Evolutionary conservation across 1,139 yeast species (phyloP).

Genomic region (Candida buenavistaensis): DNA sequence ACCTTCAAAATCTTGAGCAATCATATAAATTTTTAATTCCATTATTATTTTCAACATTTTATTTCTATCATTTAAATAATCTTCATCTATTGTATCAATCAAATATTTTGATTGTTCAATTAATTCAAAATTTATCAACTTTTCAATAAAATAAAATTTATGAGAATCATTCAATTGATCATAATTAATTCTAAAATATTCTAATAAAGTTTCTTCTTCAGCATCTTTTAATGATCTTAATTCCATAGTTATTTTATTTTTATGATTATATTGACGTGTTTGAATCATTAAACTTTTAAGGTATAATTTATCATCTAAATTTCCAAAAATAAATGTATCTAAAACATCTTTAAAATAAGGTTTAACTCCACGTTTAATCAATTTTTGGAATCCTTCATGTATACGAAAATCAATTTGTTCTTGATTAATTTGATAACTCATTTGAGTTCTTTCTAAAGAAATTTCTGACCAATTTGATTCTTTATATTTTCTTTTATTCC

Average conservation of each 20-base stretch:
- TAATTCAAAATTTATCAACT: constrained; percentile 31
- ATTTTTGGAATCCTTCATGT: constrained; percentile 34
- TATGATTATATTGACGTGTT: constrained; percentile 19
- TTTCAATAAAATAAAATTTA: constrained; percentile 30
- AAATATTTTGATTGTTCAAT: constrained; percentile 25
- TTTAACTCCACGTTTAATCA: constrained; percentile 33
- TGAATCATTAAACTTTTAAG: constrained; percentile 22
- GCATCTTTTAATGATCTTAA: constrained; percentile 22
- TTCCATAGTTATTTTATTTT: constrained; percentile 20
- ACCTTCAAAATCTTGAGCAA: constrained; percentile 19
- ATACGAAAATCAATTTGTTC: constrained; percentile 35
- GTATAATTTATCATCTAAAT: constrained; percentile 9
- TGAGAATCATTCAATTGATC: constrained; percentile 26
- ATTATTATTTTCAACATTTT: constrained; percentile 25
- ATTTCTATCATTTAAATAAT: constrained; percentile 27
- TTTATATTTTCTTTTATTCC: constrained; percentile 16
- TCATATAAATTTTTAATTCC: constrained; percentile 24
- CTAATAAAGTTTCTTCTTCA: constrained; percentile 18
- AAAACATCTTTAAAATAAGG: constrained; percentile 36
- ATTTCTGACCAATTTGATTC: constrained; percentile 15
- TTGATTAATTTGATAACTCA: neutral
- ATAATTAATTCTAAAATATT: constrained; percentile 16
- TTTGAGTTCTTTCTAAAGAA: constrained; percentile 3
- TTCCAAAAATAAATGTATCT: constrained; percentile 25
- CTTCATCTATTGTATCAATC: constrained; percentile 21